phyloP scores from a whole-genome alignment of 2,329 filamentous ascomycete species.

The Epichloe typhina region DNA sequence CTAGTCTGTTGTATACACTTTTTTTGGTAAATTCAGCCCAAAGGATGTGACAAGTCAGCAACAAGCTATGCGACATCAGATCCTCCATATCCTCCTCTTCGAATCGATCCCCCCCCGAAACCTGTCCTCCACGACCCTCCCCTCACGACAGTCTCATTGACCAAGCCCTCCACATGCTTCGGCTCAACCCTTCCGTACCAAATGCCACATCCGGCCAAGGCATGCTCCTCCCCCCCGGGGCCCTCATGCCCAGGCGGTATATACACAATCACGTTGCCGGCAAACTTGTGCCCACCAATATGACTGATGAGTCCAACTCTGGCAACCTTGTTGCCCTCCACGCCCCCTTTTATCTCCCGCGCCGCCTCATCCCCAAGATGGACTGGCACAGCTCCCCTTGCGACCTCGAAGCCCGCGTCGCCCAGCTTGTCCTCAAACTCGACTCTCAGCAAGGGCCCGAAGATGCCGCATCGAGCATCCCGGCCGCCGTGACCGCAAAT shows the following conservation, averaged over 20 bases:
- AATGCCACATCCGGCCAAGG: conserved; percentile 56
- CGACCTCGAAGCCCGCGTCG: conserved; percentile 34
- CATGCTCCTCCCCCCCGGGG: conserved; percentile 32
- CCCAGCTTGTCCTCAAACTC: conserved; percentile 55
- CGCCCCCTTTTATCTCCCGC: conserved; percentile 11
- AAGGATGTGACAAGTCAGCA: too few relatives aligned
- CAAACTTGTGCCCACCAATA: conserved; percentile 75
- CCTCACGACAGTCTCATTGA: conserved; percentile 53
- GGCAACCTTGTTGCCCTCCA: conserved; percentile 25
- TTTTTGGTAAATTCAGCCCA: too few relatives aligned
- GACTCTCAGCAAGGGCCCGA: conserved; percentile 57
- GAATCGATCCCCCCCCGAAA: conserved; percentile 56
- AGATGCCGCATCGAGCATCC: conserved; percentile 68
- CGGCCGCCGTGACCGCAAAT: conserved; percentile 80
- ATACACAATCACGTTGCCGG: conserved; percentile 74
- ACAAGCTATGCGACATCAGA: conserved; percentile 16
- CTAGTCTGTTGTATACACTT: neutral
- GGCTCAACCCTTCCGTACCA: conserved; percentile 76
- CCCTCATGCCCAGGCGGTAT: conserved; percentile 43
- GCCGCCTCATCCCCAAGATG: conserved; percentile 2
- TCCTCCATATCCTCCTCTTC: conserved; percentile 37
- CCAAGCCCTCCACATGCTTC: conserved; percentile 61
- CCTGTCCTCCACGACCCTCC: conserved; percentile 55
- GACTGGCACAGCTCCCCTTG: conserved; percentile 29
- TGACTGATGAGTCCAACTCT: conserved; percentile 62